Evolutionary conservation across 129 eudicot genomes (phyloP).

Genomic region (Arctium lappa): DNA sequence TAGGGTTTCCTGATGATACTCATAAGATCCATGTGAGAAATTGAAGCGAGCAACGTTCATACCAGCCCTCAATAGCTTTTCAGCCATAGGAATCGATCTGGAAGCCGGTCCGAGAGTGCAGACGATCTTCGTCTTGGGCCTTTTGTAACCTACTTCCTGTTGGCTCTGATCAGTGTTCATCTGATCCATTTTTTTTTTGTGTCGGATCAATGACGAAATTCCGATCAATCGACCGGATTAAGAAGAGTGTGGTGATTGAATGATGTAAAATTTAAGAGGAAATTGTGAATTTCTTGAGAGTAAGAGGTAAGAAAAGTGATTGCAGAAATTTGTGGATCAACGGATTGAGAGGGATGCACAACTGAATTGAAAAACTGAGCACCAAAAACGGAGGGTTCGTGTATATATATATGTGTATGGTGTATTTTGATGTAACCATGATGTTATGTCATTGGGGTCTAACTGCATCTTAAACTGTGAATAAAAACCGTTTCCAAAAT

Average conservation of each 20-base stretch:
- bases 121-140: slow-evolving; percentile 31
- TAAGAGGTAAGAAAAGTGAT: not conserved
- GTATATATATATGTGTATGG: not conserved
- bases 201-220: not conserved
- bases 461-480: not conserved
- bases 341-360: slow-evolving; percentile 29
- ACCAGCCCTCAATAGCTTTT: slow-evolving; percentile 29
- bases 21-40: slow-evolving; percentile 42
- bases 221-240: slow-evolving; percentile 20
- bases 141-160: slow-evolving; percentile 16
- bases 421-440: no score
- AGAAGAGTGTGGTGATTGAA: slow-evolving; percentile 6
- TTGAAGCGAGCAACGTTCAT: slow-evolving; percentile 47
- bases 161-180: slow-evolving; percentile 12
- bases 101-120: slow-evolving; percentile 45
- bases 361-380: slow-evolving; percentile 25
- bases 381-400: slow-evolving; percentile 18
- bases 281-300: not conserved
- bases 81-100: slow-evolving; percentile 33
- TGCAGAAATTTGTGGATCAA: slow-evolving; percentile 35
- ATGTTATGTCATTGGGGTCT: not conserved
- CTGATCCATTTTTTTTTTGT: slow-evolving; percentile 18
- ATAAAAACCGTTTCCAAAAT: not conserved
- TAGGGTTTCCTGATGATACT: slow-evolving; percentile 43
- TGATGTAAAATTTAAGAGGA: not conserved